A percentile compares a stretch with the other conserved stretches of the same genome.
Conservation (phyloP, 768 basidiomycete species). For the Naganishia friedmannii region DNA sequence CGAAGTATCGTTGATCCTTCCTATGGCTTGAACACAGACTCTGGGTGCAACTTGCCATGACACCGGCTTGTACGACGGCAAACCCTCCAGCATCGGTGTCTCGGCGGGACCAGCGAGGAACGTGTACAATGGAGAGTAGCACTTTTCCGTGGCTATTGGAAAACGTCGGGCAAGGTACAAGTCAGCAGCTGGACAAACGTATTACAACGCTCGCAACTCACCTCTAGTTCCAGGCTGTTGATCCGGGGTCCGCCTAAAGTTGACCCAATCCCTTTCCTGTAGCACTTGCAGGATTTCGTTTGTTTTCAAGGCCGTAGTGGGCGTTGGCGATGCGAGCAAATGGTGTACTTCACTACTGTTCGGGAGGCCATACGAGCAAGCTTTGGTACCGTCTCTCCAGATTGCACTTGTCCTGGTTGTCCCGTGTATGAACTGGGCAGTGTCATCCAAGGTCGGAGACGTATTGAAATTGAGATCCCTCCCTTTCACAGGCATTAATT, state of each 20-base stretch:
- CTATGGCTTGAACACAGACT: conserved; percentile 33
- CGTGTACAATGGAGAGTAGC: conserved; percentile 42
- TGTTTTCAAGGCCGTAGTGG: background rate
- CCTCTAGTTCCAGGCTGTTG: conserved; percentile 21
- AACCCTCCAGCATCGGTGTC: conserved; percentile 22
- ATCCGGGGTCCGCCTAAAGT: conserved; percentile 30
- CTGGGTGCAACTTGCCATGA: conserved; percentile 36
- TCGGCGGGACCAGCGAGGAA: conserved; percentile 38
- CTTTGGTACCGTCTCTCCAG: conserved; percentile 39
- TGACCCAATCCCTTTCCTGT: conserved; percentile 30
- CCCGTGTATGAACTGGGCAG: conserved; percentile 27
- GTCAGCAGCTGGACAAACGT: background rate
- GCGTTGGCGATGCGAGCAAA: conserved; percentile 30
- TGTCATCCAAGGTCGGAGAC: conserved; percentile 37
- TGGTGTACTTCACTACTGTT: conserved; percentile 36
- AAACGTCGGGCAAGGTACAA: background rate
- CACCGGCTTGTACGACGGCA: conserved; percentile 34
- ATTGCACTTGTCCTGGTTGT: conserved; percentile 25
- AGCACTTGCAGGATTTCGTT: conserved; percentile 29
- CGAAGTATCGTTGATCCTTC: conserved; percentile 43
- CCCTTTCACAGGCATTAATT: background rate
- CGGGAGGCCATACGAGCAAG: conserved; percentile 35
- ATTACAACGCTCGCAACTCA: background rate
- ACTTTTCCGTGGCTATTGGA: conserved; percentile 35
- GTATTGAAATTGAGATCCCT: conserved; percentile 31